These are phyloP conservation scores for Cyclospora cayetanensis DNA, from an alignment of 169 alveolate genomes.

Conservation along the genomic window DNA sequence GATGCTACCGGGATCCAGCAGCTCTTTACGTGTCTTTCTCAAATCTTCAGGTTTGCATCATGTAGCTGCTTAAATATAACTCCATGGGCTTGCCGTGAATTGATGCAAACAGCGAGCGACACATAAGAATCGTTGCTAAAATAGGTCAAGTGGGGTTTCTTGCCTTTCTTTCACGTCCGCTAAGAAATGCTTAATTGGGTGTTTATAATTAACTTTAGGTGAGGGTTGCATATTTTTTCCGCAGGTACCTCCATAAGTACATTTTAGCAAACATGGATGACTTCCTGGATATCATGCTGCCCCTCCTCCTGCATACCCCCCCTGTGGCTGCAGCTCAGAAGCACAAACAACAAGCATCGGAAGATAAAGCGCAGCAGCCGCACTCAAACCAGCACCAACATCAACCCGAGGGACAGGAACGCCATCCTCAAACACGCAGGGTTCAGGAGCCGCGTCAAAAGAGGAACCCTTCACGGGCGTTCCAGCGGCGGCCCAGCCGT, in stretches of 20 bases:
- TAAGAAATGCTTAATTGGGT: too few species aligned
- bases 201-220: too few species aligned
- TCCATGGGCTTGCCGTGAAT: too few species aligned
- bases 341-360: not conserved
- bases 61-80: too few species aligned
- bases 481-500: not conserved
- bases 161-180: too few species aligned
- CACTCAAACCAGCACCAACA: not conserved
- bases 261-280: constrained; percentile 20
- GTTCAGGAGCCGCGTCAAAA: not conserved
- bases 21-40: constrained; percentile 31
- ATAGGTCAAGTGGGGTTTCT: too few species aligned
- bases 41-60: constrained; percentile 36
- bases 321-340: not conserved
- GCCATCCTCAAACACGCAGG: constrained; percentile 41
- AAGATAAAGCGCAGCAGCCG: not conserved
- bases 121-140: too few species aligned
- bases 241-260: constrained; percentile 42
- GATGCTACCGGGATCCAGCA: constrained; percentile 45
- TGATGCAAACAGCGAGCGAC: too few species aligned
- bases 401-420: not conserved
- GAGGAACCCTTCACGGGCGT: not conserved
- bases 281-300: constrained; percentile 46
- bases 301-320: constrained; percentile 20
- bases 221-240: too few species aligned